Base-by-base conservation (phyloP, 148 eudicot species). In the Pharnaceum exiguum region DNA sequence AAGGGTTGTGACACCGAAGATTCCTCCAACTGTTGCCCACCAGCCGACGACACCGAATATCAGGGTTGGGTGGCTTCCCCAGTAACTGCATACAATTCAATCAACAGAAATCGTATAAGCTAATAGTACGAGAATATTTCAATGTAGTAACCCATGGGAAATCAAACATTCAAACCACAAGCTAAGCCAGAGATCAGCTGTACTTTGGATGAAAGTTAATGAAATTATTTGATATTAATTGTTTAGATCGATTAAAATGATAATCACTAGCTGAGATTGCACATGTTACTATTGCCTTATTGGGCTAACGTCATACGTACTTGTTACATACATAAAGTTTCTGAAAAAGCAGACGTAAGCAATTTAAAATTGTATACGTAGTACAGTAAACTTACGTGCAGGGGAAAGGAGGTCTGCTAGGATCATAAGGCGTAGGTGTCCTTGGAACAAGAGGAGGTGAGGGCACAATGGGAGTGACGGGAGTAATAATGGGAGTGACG, bases 21-120 rank as follows among this genome's bases (percentile, higher is more conserved):
- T 69, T 40, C 83, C 65, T 17, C 99, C 91, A 4, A 84, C 17
- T 5, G 96, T 85, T 37, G 83, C 91, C 75, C 72, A 76, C 76
- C 80, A 89, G 7, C 96, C 95, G 27, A 89, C 47, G 3, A 79
- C 36, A 12, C 91, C 89, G 73, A 83, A 86, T 57, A 93, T 65
- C 51, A 89, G 25, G 1, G 60, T 55, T 7, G 99, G 96, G 66
- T 86, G 91, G 51, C 57, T 77, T 50, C 76, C 80, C 99, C 99
- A 93, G 65, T 72, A 93, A 22, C 99, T 93, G 86, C 77, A 46
- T 17, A 4, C 26, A 28, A n/a, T n/a, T n/a, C 5, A 8, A 4
- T 17, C 15, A 15, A 44, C 21, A 28, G 2, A 38, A n/a, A n/a
- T n/a, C 39, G 13, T 30, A 28, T 30, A n/a, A 43, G n/a, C 37